Conservation (phyloP, 257 asterid genomes). For the Capsicum baccatum region DNA sequence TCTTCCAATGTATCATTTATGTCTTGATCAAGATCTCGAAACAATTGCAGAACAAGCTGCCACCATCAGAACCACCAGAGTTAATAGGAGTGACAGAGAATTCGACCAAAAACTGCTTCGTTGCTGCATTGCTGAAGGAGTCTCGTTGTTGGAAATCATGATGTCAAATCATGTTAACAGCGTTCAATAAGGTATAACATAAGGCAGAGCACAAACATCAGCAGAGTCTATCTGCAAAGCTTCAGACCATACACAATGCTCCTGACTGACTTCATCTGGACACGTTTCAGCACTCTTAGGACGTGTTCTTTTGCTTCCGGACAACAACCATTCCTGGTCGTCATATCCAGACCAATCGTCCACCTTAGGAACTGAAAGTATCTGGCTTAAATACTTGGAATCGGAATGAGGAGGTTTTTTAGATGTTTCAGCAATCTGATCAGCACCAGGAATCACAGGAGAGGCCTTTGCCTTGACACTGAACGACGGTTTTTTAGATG, state of each 20-base stretch:
- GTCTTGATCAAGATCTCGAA: neutral
- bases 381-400: constrained; percentile 55
- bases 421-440: constrained; percentile 43
- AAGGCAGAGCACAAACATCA: constrained; percentile 72
- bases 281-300: constrained; percentile 36
- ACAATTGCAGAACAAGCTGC: constrained; percentile 15
- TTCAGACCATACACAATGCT: constrained; percentile 65
- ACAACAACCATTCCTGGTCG: constrained; percentile 76
- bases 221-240: constrained; percentile 62
- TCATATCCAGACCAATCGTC: constrained; percentile 56
- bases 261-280: constrained; percentile 33
- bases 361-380: constrained; percentile 57
- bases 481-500: constrained; percentile 45
- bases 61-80: constrained; percentile 9
- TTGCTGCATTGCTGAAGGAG: neutral
- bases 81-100: neutral
- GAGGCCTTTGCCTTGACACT: constrained; percentile 45
- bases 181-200: constrained; percentile 76
- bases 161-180: constrained; percentile 13
- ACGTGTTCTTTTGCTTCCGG: constrained; percentile 41
- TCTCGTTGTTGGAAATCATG: constrained; percentile 21
- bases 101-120: neutral
- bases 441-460: constrained; percentile 33
- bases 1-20: constrained; percentile 5
- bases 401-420: constrained; percentile 78